A percentile compares a stretch with the other conserved stretches of the same genome.
Evolutionary conservation across 2,329 filamentous ascomycete species (phyloP).

Genomic region (Xylaria sp.): DNA sequence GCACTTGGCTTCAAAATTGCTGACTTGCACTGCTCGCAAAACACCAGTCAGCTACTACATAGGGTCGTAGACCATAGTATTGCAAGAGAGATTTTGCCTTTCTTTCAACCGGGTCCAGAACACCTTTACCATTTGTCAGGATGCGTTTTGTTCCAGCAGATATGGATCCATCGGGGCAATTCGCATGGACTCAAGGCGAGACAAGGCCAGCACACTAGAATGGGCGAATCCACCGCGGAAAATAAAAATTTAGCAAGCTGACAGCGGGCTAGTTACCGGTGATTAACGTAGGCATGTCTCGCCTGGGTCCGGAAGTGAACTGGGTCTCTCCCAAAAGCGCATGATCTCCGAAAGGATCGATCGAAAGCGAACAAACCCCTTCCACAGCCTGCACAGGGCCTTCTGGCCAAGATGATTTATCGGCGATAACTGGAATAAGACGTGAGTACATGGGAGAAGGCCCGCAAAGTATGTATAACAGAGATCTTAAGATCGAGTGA

Average conservation of each 20-base stretch:
- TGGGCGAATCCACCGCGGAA: background rate
- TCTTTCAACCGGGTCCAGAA: constrained; percentile 24
- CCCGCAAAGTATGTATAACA: constrained; percentile 13
- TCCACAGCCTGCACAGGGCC: background rate
- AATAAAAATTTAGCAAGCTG: constrained; percentile 7
- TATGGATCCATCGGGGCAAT: constrained; percentile 14
- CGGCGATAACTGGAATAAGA: constrained; percentile 17
- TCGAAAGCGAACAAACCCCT: constrained; percentile 6
- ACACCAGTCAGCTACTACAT: background rate
- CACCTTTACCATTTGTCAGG: constrained; percentile 14
- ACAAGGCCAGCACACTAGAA: background rate
- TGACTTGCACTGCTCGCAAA: constrained; percentile 2
- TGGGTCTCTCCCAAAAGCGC: constrained; percentile 24
- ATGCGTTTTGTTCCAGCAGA: constrained; percentile 7
- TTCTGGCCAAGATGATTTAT: constrained; percentile 20
- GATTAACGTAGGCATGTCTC: constrained; percentile 4
- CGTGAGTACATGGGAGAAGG: background rate
- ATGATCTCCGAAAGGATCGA: constrained; percentile 24
- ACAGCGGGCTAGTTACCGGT: constrained; percentile 11
- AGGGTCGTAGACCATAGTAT: background rate
- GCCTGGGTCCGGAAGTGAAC: constrained; percentile 3
- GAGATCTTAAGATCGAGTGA: constrained; percentile 21
- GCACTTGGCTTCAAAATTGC: constrained; percentile 4
- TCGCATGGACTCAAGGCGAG: constrained; percentile 9
- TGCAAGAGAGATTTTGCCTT: background rate